These are phyloP conservation scores for Pontederia crassipes DNA, from an alignment of 176 grass and related monocot genomes.

Conservation along the genomic window DNA sequence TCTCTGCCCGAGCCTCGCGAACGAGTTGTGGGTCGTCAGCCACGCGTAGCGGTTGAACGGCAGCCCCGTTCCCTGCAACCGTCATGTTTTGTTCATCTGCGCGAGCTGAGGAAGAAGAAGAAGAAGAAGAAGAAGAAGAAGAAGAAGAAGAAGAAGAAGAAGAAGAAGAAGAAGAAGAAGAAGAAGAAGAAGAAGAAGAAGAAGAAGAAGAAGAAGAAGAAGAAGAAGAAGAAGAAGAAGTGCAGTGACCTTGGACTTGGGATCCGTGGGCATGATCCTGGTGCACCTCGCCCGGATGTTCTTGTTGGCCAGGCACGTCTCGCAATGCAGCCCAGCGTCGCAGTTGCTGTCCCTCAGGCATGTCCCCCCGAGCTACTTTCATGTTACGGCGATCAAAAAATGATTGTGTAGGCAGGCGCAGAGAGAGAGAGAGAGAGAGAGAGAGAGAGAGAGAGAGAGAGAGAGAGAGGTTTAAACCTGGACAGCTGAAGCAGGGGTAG, in stretches of 20 bases:
- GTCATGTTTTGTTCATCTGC: no score
- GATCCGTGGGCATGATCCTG: slow-evolving; percentile 59
- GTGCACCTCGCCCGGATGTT: slow-evolving; percentile 67
- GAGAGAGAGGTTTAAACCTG: background rate
- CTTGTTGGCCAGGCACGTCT: slow-evolving; percentile 64
- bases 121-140: background rate
- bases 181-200: background rate
- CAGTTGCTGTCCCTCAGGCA: slow-evolving; percentile 56
- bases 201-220: background rate
- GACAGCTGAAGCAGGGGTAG: background rate
- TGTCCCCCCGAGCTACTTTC: slow-evolving; percentile 34
- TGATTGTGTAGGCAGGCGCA: background rate
- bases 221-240: background rate
- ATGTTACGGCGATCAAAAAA: no score
- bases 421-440: background rate
- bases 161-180: background rate
- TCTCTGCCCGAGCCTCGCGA: slow-evolving; percentile 50
- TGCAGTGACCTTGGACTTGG: slow-evolving; percentile 43
- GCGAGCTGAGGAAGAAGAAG: no score
- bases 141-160: background rate
- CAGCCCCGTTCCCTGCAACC: slow-evolving; percentile 35
- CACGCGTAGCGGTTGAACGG: slow-evolving; percentile 91
- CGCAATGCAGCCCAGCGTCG: slow-evolving; percentile 74
- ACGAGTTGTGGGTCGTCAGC: slow-evolving; percentile 98
- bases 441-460: background rate